Base-by-base conservation (phyloP, 495 filamentous ascomycete genomes). In the Podospora comata region DNA sequence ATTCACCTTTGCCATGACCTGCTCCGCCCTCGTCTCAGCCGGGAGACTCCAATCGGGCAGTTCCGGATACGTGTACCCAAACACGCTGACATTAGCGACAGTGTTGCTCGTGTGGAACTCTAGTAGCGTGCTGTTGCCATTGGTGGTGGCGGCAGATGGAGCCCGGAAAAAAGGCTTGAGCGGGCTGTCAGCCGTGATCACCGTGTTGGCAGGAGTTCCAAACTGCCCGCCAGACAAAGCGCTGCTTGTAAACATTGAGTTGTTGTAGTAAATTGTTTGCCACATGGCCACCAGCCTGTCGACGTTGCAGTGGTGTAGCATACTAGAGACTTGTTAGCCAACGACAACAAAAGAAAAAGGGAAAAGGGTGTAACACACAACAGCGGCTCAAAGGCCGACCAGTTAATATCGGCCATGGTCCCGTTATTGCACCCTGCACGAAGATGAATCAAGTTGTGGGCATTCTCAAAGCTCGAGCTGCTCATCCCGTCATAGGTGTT, bases 1-100 rank as follows among this genome's bases (percentile, higher is more conserved):
- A 64, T 82, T 79, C 0, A 83, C 71, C 19, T 66, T 64, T 1
- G 73, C 68, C 5, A 72, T 71, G 28, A 79, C 72, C 2, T 63
- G 62, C 11, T 63, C 39, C 5, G 73, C 74, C n/a, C 75, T 54
- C 19, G 67, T 67, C 0, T 70, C 73, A 9, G 72, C 65, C 54
- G 39, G 62, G 26, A 67, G 68, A 18, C 56, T 61, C 69, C 65
- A 71, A 57, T 72, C 72, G 53, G 79, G 68, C 13, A 75, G 61
- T 63, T 85, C 83, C 0, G 81, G 78, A 67, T 85, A 84, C 2
- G 79, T 79, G 65, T 86, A 85, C 18, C 83, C 83, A 30, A 86
- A 76, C 1, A 58, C 58, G 16, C 71, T 71, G 19, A 74, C 70
- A 0, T 67, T 65, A 0, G 74, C 65, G 13, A 79, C 77, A 5